Conservation (phyloP, 2,329 filamentous ascomycete species). For the Periconia sp. region DNA sequence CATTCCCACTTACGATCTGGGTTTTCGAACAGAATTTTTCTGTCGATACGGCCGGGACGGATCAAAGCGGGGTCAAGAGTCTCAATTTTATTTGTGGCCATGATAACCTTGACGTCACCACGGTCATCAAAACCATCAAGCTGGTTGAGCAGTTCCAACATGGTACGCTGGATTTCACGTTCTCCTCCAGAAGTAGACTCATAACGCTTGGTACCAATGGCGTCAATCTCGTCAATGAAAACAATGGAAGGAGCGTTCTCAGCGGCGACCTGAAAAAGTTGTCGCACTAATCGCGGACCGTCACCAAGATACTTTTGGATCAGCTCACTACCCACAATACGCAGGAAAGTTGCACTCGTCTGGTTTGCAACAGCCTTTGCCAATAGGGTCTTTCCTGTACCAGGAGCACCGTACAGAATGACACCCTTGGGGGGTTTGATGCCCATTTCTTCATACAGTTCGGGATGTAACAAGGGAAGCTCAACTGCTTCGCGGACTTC, state of each 20-base stretch:
- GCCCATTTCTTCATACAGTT: constrained; percentile 99
- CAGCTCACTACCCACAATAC: constrained; percentile 94
- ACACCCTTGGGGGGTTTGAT: constrained; percentile 99
- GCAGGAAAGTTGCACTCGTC: constrained; percentile 96
- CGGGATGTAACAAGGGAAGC: constrained; percentile 88
- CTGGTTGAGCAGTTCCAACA: constrained; percentile 97
- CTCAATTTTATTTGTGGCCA: constrained; percentile 99
- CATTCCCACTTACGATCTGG: constrained; percentile 60
- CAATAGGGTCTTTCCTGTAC: constrained; percentile 93
- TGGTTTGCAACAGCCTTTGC: constrained; percentile 98
- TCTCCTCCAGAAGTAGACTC: constrained; percentile 96
- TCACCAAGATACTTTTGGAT: constrained; percentile 99
- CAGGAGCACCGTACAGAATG: constrained; percentile 95
- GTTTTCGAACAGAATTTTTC: constrained; percentile 86
- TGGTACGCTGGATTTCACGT: constrained; percentile 95
- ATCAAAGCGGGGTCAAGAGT: constrained; percentile 95
- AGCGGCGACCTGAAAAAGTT: constrained; percentile 93
- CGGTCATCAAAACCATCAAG: constrained; percentile 98
- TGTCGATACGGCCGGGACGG: constrained; percentile 94
- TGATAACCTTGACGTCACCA: constrained; percentile 98
- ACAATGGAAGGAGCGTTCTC: constrained; percentile 97
- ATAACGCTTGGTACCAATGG: constrained; percentile 98
- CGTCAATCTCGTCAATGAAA: constrained; percentile 99
- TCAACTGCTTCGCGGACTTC: constrained; percentile 98
- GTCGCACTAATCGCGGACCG: constrained; percentile 88